Evolutionary conservation across 805 yeast genomes (phyloP).

Genomic region (Metschnikowia noctiluminum): DNA sequence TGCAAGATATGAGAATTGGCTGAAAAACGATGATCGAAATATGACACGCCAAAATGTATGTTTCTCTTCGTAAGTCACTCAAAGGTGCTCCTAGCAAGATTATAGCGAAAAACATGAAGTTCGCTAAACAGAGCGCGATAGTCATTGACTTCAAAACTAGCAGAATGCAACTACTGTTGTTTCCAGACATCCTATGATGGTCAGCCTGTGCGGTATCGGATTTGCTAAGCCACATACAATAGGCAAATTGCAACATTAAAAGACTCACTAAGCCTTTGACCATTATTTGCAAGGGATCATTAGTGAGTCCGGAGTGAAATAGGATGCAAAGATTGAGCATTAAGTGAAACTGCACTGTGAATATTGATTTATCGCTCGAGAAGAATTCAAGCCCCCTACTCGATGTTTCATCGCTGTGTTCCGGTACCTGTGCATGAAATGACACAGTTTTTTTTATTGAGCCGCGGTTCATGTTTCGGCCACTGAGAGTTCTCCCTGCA

Average conservation of each 20-base stretch:
- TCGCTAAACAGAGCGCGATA: slow-evolving; percentile 32
- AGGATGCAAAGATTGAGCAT: slow-evolving; percentile 25
- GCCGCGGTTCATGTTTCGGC: slow-evolving; percentile 10
- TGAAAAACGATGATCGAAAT: slow-evolving; percentile 55
- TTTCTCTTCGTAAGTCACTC: slow-evolving; percentile 47
- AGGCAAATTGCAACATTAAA: slow-evolving; percentile 22
- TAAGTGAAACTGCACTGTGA: slow-evolving; percentile 30
- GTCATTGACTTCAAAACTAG: slow-evolving; percentile 15
- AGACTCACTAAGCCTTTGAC: slow-evolving; percentile 25
- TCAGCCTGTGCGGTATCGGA: background rate
- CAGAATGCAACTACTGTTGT: slow-evolving; percentile 8
- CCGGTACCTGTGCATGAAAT: slow-evolving; percentile 10
- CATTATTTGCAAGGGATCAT: slow-evolving; percentile 22
- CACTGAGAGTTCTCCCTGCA: background rate
- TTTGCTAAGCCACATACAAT: slow-evolving; percentile 14
- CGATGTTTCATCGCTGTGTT: slow-evolving; percentile 1
- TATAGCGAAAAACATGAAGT: slow-evolving; percentile 39
- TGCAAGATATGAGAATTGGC: slow-evolving; percentile 58
- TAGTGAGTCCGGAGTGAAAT: slow-evolving; percentile 30
- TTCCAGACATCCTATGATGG: slow-evolving; percentile 1
- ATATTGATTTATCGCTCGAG: slow-evolving; percentile 6
- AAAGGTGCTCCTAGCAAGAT: slow-evolving; percentile 83
- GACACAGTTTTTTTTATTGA: slow-evolving; percentile 16
- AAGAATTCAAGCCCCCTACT: slow-evolving; percentile 7
- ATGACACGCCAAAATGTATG: slow-evolving; percentile 60